Evolutionary conservation across 148 eudicot species (phyloP).

Genomic region (Amaranthus palmeri): DNA sequence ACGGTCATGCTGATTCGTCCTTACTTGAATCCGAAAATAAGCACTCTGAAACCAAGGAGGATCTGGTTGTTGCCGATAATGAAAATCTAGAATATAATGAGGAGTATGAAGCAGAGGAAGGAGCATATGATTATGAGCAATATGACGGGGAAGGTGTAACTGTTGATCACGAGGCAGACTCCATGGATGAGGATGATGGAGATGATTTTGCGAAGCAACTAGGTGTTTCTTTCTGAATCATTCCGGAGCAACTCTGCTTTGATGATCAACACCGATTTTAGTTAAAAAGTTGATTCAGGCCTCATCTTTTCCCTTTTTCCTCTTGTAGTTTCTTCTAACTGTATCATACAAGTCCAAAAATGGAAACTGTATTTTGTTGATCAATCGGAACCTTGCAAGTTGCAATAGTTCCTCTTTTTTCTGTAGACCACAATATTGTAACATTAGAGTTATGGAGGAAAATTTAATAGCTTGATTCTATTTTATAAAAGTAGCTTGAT

Average conservation of each 20-base stretch:
- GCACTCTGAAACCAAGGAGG: constrained; percentile 35
- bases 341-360: constrained; percentile 24
- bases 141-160: constrained; percentile 59
- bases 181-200: constrained; percentile 67
- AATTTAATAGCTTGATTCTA: neutral
- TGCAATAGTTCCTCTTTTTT: constrained; percentile 19
- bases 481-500: constrained; percentile 8
- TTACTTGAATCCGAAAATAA: constrained; percentile 13
- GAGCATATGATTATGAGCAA: constrained; percentile 61
- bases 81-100: constrained; percentile 44
- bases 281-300: no score
- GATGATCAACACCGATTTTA: neutral
- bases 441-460: constrained; percentile 26
- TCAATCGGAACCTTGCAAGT: constrained; percentile 13
- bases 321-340: constrained; percentile 25
- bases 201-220: constrained; percentile 86
- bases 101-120: constrained; percentile 49
- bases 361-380: constrained; percentile 8
- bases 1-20: constrained; percentile 21
- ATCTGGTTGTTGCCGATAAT: constrained; percentile 31
- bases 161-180: constrained; percentile 46
- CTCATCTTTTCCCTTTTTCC: constrained; percentile 3
- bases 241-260: neutral
- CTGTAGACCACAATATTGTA: constrained; percentile 28
- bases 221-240: constrained; percentile 55